Evolutionary conservation across 163 green algal genomes (phyloP), one percentile per base, ranked within the genome.

Genomic region (Chlamydomonas reinhardtii): DNA sequence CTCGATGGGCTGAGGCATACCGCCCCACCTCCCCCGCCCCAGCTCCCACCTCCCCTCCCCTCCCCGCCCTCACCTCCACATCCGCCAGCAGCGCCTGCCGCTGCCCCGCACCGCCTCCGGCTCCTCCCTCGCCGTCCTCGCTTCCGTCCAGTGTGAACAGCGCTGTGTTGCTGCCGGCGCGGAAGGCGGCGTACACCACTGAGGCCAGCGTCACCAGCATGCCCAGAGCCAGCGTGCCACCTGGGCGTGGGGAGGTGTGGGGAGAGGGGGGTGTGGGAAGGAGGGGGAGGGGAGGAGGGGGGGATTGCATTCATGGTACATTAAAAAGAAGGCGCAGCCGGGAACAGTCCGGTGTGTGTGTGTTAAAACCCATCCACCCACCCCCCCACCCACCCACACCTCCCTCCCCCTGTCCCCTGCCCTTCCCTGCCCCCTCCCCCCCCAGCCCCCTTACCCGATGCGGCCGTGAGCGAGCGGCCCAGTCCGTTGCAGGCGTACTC

Each of bases 401-500:
- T 16, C 19, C 59, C 17, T 22, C 0, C 17, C 17, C 24, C 59
- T 8, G 22, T 15, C 12, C 59, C 17, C 59, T 66, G 20, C 59
- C 59, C 59, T 2, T 6, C 59, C 0, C 59, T 11, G 1, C 59
- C 59, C 59, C 59, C 59, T n/a, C 59, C 59, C 6, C 59, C 59
- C 59, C 0, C 20, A 1, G 6, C 56, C 56, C 56, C 59, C 59
- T 5, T 59, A 92, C 88, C 88, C 4, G 90, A 96, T 2, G 96
- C 96, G 0, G 95, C 96, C 48, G 94, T 96, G n/a, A 98, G 86
- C 32, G 94, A 88, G 31, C 95, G 73, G 0, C 91, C 97, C 66
- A 99, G 89, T 6, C 94, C 93, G 91, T 99, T 99, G 96, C 98
- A 99, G 59, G 90, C 89, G 87, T 99, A 99, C 82, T 97, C 94